Evolutionary conservation across 2,329 filamentous ascomycete genomes (phyloP), one percentile per base, ranked within the genome.

Genomic region (Nakataea oryzae): DNA sequence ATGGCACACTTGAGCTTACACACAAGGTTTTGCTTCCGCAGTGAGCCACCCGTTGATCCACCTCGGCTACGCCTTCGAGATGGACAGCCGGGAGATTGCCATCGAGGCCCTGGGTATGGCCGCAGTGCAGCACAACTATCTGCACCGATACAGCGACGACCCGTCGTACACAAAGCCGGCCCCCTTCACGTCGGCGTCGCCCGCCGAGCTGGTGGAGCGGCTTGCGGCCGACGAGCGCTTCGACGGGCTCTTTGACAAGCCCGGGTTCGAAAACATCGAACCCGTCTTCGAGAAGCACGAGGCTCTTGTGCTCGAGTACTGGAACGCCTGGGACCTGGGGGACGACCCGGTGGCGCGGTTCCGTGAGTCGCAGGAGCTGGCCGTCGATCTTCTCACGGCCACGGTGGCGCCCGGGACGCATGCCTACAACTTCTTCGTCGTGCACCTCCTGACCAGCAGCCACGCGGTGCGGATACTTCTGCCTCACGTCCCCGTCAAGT

Each of bases 21-120:
- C 34, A n/a, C 34, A 28, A 28, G n/a, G n/a, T n/a, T n/a, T n/a
- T 11, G 14, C 11, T 3, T 21, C 62, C 29, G 5, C 66, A 93
- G 90, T 96, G 64, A 93, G 89, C 24, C 91, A 97, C 69, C 90
- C 93, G 1, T 79, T 97, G n/a, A 95, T 97, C 63, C 95, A 97
- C 70, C 81, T 99, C 2, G 93, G 86, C n/a, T 97, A 96, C 71
- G 95, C 92, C 12, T 93, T 89, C 70, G 93, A 99, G 76, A 81
- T 97, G 68, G 85, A 90, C 65, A 95, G 84, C 67, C 89, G 88
- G 63, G 93, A 96, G 66, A 73, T 97, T 26, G 93, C 87, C 58
- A 95, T 96, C 75, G 95, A 99, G 77, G 90, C 92, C 0, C 81
- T 99, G 0, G 86, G 85, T 0, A 79, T 96, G 64, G 79, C 86